phyloP scores from a whole-genome alignment of 2,329 filamentous ascomycete species.

The Piedraia hortae region DNA sequence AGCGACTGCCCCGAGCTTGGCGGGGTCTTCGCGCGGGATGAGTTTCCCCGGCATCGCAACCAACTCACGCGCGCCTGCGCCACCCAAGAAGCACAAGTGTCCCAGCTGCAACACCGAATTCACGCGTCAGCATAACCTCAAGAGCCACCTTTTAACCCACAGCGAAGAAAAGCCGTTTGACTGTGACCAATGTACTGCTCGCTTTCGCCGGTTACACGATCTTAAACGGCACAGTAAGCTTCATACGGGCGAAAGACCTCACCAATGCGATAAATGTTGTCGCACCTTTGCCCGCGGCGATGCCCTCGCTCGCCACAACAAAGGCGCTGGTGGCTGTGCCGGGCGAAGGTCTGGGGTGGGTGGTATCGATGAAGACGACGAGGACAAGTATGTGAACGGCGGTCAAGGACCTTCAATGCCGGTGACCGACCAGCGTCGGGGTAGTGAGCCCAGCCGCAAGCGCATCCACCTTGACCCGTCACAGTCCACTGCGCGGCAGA shows the following conservation, averaged over 20 bases:
- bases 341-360: constrained; percentile 69
- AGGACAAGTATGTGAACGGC: constrained; percentile 25
- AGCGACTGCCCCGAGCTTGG: too few species aligned
- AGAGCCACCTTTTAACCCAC: constrained; percentile 88
- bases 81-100: constrained; percentile 79
- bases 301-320: constrained; percentile 79
- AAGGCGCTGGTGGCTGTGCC: constrained; percentile 83
- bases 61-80: constrained; percentile 33
- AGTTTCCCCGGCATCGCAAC: constrained; percentile 28
- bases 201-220: constrained; percentile 80
- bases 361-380: constrained; percentile 39
- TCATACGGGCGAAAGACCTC: constrained; percentile 84
- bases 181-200: constrained; percentile 74
- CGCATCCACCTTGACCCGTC: constrained; percentile 35
- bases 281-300: constrained; percentile 87
- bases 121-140: constrained; percentile 87
- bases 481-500: constrained; percentile 24
- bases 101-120: constrained; percentile 93
- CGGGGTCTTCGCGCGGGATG: constrained; percentile 27
- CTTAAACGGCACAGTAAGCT: constrained; percentile 89
- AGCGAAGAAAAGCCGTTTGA: constrained; percentile 96
- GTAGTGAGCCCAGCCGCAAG: constrained; percentile 51
- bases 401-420: constrained; percentile 35
- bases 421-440: constrained; percentile 22
- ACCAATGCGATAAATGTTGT: constrained; percentile 84